A percentile compares a stretch with the other conserved stretches of the same genome.
These are phyloP conservation scores for Cercospora sp. DNA, from an alignment of 2,329 filamentous ascomycete genomes.

Conservation along the genomic window DNA sequence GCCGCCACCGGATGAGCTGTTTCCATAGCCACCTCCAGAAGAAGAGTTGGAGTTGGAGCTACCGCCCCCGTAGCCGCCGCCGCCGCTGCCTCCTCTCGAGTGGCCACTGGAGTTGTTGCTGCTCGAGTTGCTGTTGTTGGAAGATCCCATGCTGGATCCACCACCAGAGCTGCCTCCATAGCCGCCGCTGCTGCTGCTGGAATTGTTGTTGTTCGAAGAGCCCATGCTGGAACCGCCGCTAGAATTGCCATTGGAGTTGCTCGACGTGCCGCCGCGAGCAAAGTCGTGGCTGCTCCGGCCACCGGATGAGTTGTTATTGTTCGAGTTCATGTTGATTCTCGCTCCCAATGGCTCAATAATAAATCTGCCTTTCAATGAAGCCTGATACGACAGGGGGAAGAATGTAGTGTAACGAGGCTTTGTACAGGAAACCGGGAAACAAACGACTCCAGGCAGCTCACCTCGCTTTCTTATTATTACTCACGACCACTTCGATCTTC, in stretches of 20 bases:
- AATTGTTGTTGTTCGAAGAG: conserved; percentile 8
- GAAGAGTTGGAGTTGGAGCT: too few relatives aligned
- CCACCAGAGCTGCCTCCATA: not conserved
- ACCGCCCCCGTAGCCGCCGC: not conserved
- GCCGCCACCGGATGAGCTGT: not conserved
- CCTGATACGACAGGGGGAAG: not conserved
- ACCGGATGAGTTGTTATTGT: conserved; percentile 9
- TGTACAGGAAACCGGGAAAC: not conserved
- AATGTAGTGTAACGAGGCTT: not conserved
- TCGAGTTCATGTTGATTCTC: conserved; percentile 12
- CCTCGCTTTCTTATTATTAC: not conserved
- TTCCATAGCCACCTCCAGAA: too few relatives aligned
- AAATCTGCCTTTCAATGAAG: not conserved
- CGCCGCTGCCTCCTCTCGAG: not conserved
- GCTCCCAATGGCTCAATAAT: not conserved
- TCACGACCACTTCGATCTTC: not conserved
- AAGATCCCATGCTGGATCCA: not conserved
- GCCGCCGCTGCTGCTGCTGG: not conserved
- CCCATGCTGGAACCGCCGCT: not conserved
- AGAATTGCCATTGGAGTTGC: conserved; percentile 9
- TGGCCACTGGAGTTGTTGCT: not conserved
- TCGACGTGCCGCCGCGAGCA: conserved; percentile 13
- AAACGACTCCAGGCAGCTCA: not conserved
- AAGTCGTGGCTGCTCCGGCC: conserved; percentile 17
- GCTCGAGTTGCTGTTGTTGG: not conserved